Base-by-base conservation (phyloP, 2,329 filamentous ascomycete genomes). In the Fusarium sp. region DNA sequence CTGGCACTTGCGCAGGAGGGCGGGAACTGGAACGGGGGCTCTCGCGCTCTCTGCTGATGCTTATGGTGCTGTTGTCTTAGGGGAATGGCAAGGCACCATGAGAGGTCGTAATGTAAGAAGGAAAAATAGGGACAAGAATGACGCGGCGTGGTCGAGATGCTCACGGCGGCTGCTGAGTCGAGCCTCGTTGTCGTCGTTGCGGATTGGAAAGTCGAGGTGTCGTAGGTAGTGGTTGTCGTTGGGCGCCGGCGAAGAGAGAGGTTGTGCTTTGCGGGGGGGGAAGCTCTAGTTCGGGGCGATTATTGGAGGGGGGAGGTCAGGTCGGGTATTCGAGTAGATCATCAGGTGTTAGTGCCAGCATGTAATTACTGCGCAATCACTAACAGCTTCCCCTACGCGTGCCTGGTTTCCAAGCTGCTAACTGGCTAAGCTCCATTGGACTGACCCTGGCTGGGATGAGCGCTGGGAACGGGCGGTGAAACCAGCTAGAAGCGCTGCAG, bases 251-350 rank as follows among this genome's bases (percentile, higher is more conserved):
- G 63, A 65, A 34, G 61, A 65, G 45, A 61, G 54, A 72, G 65
- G 71, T 73, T 73, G 70, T 74, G 71, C 64, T 72, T 73, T 74
- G 73, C 69, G 72, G 71, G 72, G 53, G 26, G 72, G 71, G 68
- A 59, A 70, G 68, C 69, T 69, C 61, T 53, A 65, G 62, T 68
- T 74, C 54, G 62, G 63, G 52, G 65, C 53, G 69, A 70, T 72
- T 69, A 70, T 71, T 72, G 67, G 72, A 66, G 70, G 67, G 60
- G 58, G 50, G 67, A 61, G 57, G 55, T 66, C 40, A 48, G 65
- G 60, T 50, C 36, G 57, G 50, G 60, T n/a, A 46, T 46, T 38
- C 18, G 36, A 33, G 26, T 33, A 43, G 22, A 54, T 63, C 45
- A 33, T 31, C 28, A 33, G 34, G n/a, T 71, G 68, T 71, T 71